Base-by-base conservation (phyloP, 345 rosid species). In the Rubroshorea leprosula region DNA sequence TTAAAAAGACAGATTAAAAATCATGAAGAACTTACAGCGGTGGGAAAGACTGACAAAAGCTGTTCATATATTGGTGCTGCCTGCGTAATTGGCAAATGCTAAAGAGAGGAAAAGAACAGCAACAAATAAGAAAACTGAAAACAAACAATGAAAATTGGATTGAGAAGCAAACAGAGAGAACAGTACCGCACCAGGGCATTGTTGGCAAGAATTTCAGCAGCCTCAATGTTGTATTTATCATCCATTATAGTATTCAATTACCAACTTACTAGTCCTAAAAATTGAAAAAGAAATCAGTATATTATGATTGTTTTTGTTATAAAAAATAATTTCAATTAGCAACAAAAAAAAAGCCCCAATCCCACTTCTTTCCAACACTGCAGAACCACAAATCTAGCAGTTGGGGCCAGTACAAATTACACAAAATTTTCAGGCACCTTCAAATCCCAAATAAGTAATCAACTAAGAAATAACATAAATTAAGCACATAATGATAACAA, bases 61-160 rank as follows among this genome's bases (percentile, higher is more conserved):
- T 92, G 95, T 81, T 92, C 98, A 31, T 92, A 92, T 57, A 84
- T 64, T 0, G 90, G 95, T 29, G 76, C 82, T 1, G 96, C 86
- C 68, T 92, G 96, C 46, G 78, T 27, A 61, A 86, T 82, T 3
- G 96, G 98, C 66, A 81, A 60, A 57, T 72, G 90, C 96, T 92
- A 69, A 26, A 76, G 41, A 48, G 15, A 59, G 39, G 31, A 35
- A 23, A 20, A 63, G 45, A 20, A 61, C 57, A 0, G 41, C 51
- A 49, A 7, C 13, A 23, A 23, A n/a, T 27, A 5, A 16, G 23
- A 45, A 45, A 66, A 1, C 1, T 0, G 48, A 4, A 20, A 18
- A 58, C 31, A 0, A 21, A 62, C 22, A 48, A 26, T 22, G 51
- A 64, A 63, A 62, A 46, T 13, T 55, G 29, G 13, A 45, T 13